Conservation (phyloP, 192 early-diverging fungal genomes). For the Entomortierella beljakovae region DNA sequence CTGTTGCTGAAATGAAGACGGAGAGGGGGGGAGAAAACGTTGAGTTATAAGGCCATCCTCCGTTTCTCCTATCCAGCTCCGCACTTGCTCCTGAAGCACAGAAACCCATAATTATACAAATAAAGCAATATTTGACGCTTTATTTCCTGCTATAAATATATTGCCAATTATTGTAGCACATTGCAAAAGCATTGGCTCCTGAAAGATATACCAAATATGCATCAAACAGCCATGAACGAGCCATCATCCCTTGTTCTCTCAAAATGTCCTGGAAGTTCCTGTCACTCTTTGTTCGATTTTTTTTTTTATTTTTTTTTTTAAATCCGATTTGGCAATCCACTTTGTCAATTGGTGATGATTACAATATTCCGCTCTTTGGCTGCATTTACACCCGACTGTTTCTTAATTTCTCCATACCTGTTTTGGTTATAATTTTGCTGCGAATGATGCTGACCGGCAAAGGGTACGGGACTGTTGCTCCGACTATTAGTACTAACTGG, state of each 20-base stretch:
- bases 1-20: neutral
- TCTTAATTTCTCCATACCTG: slow-evolving; percentile 3
- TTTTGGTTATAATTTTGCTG: slow-evolving; percentile 17
- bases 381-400: neutral
- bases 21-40: neutral
- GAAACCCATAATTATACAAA: neutral
- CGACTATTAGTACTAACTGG: slow-evolving; percentile 27
- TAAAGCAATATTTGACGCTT: neutral
- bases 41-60: neutral
- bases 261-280: too few relatives aligned
- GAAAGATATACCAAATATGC: neutral
- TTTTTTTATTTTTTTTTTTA: neutral
- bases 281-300: neutral
- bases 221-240: neutral
- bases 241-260: neutral
- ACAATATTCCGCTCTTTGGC: neutral
- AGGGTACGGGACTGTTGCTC: slow-evolving; percentile 35
- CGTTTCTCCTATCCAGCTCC: neutral
- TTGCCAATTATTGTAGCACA: neutral
- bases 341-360: neutral
- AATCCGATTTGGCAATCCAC: neutral
- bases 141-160: slow-evolving; percentile 8
- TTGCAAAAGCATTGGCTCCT: slow-evolving; percentile 5
- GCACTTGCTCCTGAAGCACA: neutral
- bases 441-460: neutral